These are phyloP conservation scores for Rhodomyrtus psidioides DNA, from an alignment of 441 rosid species.

Conservation along the genomic window DNA sequence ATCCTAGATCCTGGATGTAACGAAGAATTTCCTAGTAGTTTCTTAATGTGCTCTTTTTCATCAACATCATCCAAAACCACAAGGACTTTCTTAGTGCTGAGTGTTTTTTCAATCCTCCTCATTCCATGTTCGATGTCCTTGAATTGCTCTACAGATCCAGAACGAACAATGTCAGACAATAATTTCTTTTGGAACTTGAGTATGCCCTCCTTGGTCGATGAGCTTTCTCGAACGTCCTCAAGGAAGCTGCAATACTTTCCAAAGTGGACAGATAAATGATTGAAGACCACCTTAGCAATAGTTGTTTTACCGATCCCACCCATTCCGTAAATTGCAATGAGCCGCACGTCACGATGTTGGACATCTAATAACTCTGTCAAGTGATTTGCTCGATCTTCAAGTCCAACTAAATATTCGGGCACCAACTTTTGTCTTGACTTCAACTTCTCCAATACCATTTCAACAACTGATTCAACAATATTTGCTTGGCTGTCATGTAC, in stretches of 20 bases:
- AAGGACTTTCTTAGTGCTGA: background rate
- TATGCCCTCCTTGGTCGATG: too few species aligned
- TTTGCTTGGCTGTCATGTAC: background rate
- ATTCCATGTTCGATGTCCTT: background rate
- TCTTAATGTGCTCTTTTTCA: too few species aligned
- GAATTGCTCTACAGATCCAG: fast-evolving
- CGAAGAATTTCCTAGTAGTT: too few species aligned
- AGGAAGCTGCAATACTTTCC: background rate
- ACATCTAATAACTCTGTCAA: too few species aligned
- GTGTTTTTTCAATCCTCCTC: too few species aligned
- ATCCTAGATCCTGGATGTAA: background rate
- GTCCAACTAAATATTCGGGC: too few species aligned
- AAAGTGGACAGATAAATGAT: background rate
- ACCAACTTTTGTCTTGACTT: too few species aligned
- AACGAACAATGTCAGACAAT: too few species aligned
- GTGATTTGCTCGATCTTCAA: too few species aligned
- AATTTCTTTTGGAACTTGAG: background rate
- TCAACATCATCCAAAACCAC: background rate
- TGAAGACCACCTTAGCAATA: background rate
- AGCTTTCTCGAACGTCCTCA: background rate
- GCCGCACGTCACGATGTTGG: background rate
- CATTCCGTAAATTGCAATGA: background rate
- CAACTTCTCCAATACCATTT: too few species aligned
- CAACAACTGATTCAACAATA: too few species aligned
- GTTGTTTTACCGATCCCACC: background rate